Percentiles rank a stretch among this genome's conserved stretches.
phyloP scores from a whole-genome alignment of 257 asterid genomes.

The Solanum piurae region DNA sequence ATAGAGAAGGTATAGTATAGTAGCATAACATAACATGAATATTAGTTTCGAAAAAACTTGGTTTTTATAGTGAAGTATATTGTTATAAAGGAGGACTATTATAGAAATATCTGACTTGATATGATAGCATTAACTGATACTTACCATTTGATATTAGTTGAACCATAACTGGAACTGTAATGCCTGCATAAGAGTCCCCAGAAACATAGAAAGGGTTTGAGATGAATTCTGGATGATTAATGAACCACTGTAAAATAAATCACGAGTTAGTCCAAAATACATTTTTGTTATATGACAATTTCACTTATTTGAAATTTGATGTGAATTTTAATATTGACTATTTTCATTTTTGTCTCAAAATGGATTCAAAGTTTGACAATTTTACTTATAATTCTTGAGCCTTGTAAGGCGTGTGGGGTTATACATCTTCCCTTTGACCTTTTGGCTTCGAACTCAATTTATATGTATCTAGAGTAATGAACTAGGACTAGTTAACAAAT shows the following conservation, averaged over 20 bases:
- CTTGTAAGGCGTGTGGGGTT: too few species aligned
- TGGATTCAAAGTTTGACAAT: too few species aligned
- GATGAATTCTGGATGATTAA: conserved; percentile 15
- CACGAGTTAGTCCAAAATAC: not conserved
- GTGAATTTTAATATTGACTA: too few species aligned
- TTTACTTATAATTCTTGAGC: too few species aligned
- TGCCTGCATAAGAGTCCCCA: conserved; percentile 36
- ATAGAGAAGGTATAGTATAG: too few species aligned
- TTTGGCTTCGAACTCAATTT: not conserved
- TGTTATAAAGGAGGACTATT: too few species aligned
- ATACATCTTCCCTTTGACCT: too few species aligned
- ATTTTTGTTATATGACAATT: not conserved
- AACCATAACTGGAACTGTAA: conserved; percentile 11
- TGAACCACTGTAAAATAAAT: conserved; percentile 25
- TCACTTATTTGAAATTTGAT: too few species aligned
- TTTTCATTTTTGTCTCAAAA: too few species aligned
- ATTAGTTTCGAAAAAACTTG: too few species aligned
- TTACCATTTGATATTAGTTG: conserved; percentile 17
- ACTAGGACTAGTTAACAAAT: not conserved
- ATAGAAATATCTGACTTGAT: too few species aligned
- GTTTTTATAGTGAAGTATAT: too few species aligned
- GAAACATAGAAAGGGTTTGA: conserved; percentile 16
- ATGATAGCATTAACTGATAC: not conserved
- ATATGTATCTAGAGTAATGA: not conserved
- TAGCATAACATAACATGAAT: not conserved